Percentiles rank a stretch among this genome's conserved stretches.
Evolutionary conservation across 208 protist species (phyloP).

Genomic region (Trypanosoma theileri): DNA sequence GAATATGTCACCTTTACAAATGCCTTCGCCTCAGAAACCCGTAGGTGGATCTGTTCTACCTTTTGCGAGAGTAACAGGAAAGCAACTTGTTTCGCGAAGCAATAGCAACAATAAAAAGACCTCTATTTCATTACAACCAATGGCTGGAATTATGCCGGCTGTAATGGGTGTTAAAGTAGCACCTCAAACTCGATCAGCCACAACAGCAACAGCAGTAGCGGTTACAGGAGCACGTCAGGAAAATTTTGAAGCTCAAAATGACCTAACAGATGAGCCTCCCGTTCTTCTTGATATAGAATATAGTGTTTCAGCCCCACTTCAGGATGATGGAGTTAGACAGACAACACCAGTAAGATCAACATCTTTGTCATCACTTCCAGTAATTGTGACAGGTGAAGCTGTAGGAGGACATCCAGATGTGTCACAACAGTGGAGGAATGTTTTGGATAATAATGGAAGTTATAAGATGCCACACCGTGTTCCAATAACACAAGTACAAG

Average conservation of each 20-base stretch:
- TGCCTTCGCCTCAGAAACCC: neutral
- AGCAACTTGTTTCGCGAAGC: neutral
- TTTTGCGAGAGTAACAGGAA: neutral
- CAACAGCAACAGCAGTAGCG: neutral
- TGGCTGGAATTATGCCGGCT: slow-evolving; percentile 12
- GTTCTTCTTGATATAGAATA: slow-evolving; percentile 27
- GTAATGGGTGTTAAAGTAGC: slow-evolving; percentile 18
- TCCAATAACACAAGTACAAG: neutral
- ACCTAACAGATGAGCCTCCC: neutral
- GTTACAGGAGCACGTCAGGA: neutral
- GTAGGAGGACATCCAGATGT: slow-evolving; percentile 17
- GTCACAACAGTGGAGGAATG: slow-evolving; percentile 24
- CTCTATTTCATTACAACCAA: neutral
- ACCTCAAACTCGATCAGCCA: slow-evolving; percentile 16
- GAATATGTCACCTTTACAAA: slow-evolving; percentile 1
- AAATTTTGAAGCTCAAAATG: neutral
- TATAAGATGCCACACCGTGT: slow-evolving; percentile 11
- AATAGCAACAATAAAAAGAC: neutral
- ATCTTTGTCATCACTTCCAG: neutral
- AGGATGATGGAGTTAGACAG: slow-evolving; percentile 8
- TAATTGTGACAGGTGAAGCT: slow-evolving; percentile 15
- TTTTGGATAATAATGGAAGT: slow-evolving; percentile 14
- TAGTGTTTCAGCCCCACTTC: neutral
- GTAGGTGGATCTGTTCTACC: neutral
- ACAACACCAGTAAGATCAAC: neutral